Evolutionary conservation across 148 eudicot species (phyloP), one percentile per base, ranked within the genome.

Genomic region (Chenopodium berlandieri): DNA sequence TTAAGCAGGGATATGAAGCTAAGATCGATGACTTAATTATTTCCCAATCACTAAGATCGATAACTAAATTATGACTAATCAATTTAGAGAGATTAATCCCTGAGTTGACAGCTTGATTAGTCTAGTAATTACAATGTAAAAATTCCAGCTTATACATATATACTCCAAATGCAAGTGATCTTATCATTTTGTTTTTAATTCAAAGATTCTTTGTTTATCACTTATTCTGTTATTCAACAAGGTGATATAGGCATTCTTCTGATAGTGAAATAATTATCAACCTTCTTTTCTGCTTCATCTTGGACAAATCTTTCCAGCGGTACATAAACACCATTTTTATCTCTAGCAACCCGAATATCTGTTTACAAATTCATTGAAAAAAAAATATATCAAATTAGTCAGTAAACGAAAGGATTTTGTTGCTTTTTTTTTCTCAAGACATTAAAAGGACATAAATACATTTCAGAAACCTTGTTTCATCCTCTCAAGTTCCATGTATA

Each of bases 221-320:
- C 40, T 1, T 70, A 0, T 40, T 40, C 30, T 40, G 16, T 12
- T 9, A 50, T 12, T 14, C 56, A 52, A 1, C 75, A 71, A 5
- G 27, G 9, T 8, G 3, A 44, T 9, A 3, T 40, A 62, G 2
- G 22, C 7, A 62, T 20, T 62, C 25, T 7, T 22, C 60, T 54
- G 4, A 79, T 16, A 6, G 9, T 34, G 8, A 12, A 25, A 27
- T 30, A 76, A 67, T 7, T 12, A 77, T 31, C 69, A 34, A 88
- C 98, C 94, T 94, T 94, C 89, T 90, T 94, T 82, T 94, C 98
- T 62, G 91, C 91, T 88, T 94, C 94, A 76, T 94, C 98, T 87
- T 90, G 97, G 67, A 85, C 78, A 83, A 83, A 88, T 83, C 97
- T 87, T 86, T 92, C 97, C 72, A 90, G 91, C 67, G 95, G 88